A percentile compares a stretch with the other conserved stretches of the same genome.
Conservation (phyloP, 2,329 filamentous ascomycete genomes). For the Fusarium nematophilum region DNA sequence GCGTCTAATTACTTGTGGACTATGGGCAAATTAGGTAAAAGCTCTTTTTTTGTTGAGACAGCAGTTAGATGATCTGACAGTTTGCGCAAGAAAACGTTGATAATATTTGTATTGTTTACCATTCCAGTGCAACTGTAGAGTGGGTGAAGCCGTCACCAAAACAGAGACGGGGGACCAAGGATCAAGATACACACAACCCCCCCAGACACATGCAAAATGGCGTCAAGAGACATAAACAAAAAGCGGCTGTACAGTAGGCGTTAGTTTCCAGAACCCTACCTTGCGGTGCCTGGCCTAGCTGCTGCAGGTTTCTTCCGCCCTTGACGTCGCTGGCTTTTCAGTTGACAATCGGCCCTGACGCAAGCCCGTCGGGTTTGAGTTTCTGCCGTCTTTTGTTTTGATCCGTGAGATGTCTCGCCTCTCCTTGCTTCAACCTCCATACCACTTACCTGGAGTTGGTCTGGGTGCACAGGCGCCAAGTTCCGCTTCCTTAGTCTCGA, state of each 20-base stretch:
- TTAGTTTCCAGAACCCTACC: conserved; percentile 29
- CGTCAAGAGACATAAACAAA: conserved; percentile 17
- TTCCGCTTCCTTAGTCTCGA: conserved; percentile 22
- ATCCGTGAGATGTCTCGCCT: conserved; percentile 39
- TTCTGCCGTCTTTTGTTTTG: conserved; percentile 35
- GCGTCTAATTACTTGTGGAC: conserved; percentile 10
- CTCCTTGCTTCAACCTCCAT: conserved; percentile 43
- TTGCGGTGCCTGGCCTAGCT: conserved; percentile 15
- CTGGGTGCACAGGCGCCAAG: conserved; percentile 30
- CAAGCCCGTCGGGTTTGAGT: conserved; percentile 13
- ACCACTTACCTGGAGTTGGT: conserved; percentile 40
- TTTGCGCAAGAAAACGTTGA: not conserved
- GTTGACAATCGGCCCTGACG: conserved; percentile 24
- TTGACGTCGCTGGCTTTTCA: conserved; percentile 27
- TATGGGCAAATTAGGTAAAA: conserved; percentile 37
- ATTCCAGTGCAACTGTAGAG: conserved; percentile 28
- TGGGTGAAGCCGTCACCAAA: not conserved
- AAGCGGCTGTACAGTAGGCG: conserved; percentile 12
- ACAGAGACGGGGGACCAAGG: conserved; percentile 6
- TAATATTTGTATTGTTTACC: conserved; percentile 33
- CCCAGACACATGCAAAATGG: conserved; percentile 24
- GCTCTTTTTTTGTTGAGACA: conserved; percentile 30
- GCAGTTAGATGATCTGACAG: conserved; percentile 18
- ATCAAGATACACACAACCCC: conserved; percentile 7
- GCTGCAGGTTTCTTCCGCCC: conserved; percentile 41